These are phyloP conservation scores for Podospora didyma DNA, from an alignment of 495 filamentous ascomycete species.

Conservation along the genomic window DNA sequence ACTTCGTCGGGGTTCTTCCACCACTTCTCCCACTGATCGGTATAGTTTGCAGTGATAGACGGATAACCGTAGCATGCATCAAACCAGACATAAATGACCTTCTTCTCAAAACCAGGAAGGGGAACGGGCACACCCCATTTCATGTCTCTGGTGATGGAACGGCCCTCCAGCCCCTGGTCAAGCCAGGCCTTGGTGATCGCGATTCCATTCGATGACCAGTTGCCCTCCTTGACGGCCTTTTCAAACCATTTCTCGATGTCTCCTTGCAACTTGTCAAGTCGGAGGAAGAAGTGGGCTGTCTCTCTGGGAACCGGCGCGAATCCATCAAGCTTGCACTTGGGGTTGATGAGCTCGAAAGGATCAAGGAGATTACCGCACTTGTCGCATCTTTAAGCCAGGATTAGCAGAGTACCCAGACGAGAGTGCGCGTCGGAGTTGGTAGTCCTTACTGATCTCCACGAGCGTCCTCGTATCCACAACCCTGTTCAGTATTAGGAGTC, in stretches of 20 bases:
- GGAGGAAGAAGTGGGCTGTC: constrained; percentile 62
- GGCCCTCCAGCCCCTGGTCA: constrained; percentile 70
- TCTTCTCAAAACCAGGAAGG: constrained; percentile 61
- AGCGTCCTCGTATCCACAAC: constrained; percentile 2
- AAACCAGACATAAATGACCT: constrained; percentile 98
- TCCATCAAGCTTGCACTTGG: constrained; percentile 76
- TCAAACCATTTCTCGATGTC: constrained; percentile 67
- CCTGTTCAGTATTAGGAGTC: background rate
- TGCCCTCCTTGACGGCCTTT: constrained; percentile 35
- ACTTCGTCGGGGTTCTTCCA: constrained; percentile 90
- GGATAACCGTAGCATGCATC: constrained; percentile 96
- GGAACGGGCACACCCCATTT: constrained; percentile 74
- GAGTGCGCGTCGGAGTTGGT: background rate
- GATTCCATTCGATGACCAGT: constrained; percentile 72
- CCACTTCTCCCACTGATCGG: constrained; percentile 89
- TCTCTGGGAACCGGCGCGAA: constrained; percentile 69
- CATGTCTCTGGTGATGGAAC: constrained; percentile 85
- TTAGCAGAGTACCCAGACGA: constrained; percentile 4
- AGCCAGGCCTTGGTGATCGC: constrained; percentile 77
- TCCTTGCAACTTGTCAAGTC: constrained; percentile 73
- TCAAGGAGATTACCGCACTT: constrained; percentile 75
- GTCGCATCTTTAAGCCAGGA: constrained; percentile 58
- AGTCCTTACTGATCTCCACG: constrained; percentile 3
- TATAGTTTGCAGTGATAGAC: constrained; percentile 92
- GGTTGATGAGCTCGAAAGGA: constrained; percentile 59